These are phyloP conservation scores for Elongisporangium undulatum DNA, from an alignment of 352 stramenopile species.

Conservation along the genomic window DNA sequence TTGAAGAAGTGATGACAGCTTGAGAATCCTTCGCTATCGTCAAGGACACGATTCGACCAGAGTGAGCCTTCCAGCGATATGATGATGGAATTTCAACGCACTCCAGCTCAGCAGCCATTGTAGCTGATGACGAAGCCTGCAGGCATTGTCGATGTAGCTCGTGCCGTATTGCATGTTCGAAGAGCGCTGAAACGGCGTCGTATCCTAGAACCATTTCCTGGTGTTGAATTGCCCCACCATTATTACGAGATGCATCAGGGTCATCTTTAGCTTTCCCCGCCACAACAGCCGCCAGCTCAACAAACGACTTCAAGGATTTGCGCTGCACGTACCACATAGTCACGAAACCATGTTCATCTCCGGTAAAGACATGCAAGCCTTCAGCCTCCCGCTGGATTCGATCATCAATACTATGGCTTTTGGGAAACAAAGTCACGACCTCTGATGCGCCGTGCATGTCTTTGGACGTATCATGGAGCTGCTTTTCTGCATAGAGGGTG, in stretches of 20 bases:
- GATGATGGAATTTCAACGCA: conserved; percentile 6
- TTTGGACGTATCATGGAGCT: neutral
- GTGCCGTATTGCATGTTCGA: conserved; percentile 23
- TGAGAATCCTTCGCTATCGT: conserved; percentile 26
- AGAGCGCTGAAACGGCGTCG: conserved; percentile 42
- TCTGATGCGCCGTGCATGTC: too few species aligned
- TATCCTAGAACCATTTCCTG: conserved; percentile 53
- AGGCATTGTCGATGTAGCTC: neutral
- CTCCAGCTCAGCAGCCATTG: neutral
- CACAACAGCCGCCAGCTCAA: too few species aligned
- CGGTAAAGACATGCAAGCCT: conserved; percentile 33
- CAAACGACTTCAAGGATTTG: neutral
- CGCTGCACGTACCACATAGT: conserved; percentile 28
- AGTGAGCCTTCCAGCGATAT: conserved; percentile 40
- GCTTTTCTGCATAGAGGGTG: too few species aligned
- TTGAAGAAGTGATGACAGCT: conserved; percentile 44
- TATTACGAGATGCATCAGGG: conserved; percentile 8
- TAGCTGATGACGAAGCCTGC: neutral
- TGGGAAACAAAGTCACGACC: too few species aligned
- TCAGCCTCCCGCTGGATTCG: conserved; percentile 17
- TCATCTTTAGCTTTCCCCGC: conserved; percentile 5
- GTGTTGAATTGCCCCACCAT: conserved; percentile 32
- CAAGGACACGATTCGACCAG: conserved; percentile 29
- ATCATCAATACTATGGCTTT: conserved; percentile 20
- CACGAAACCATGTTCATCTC: conserved; percentile 40